These are phyloP conservation scores for Cyclotella kingstonii DNA, from an alignment of 108 stramenopile genomes.

Conservation along the genomic window DNA sequence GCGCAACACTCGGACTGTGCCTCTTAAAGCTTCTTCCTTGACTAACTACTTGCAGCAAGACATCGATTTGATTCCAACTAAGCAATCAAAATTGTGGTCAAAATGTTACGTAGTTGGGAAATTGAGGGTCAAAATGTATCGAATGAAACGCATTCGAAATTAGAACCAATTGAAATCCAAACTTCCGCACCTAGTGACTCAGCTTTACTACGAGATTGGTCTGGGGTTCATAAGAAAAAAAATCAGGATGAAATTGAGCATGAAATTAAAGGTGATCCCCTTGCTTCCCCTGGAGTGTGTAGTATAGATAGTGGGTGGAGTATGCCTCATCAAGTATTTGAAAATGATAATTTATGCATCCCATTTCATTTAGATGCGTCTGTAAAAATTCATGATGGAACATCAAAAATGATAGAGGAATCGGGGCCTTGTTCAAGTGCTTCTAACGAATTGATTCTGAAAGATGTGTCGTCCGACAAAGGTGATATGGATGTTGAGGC, in stretches of 20 bases:
- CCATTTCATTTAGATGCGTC: conserved; percentile 25
- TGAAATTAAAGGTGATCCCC: conserved; percentile 52
- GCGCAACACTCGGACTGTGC: no score
- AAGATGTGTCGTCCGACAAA: background rate
- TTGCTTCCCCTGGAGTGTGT: conserved; percentile 34
- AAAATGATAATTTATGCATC: conserved; percentile 10
- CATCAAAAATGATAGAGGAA: background rate
- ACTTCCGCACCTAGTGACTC: background rate
- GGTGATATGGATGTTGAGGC: conserved; percentile 39
- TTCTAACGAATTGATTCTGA: conserved; percentile 11
- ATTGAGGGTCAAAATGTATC: background rate
- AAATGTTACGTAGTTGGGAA: conserved; percentile 11
- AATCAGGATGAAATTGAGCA: conserved; percentile 38
- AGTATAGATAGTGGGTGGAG: conserved; percentile 33
- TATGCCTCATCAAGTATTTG: conserved; percentile 13
- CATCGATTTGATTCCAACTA: no score
- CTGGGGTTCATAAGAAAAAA: conserved; percentile 4
- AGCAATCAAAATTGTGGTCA: no score
- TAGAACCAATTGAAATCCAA: background rate
- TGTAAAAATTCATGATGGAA: background rate
- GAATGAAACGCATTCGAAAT: background rate
- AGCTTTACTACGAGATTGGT: conserved; percentile 17
- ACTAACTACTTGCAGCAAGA: no score
- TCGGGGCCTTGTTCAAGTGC: conserved; percentile 4
- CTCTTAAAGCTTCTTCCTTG: no score